Base-by-base conservation (phyloP, 2,329 filamentous ascomycete species). In the Aspergillus chevalieri region DNA sequence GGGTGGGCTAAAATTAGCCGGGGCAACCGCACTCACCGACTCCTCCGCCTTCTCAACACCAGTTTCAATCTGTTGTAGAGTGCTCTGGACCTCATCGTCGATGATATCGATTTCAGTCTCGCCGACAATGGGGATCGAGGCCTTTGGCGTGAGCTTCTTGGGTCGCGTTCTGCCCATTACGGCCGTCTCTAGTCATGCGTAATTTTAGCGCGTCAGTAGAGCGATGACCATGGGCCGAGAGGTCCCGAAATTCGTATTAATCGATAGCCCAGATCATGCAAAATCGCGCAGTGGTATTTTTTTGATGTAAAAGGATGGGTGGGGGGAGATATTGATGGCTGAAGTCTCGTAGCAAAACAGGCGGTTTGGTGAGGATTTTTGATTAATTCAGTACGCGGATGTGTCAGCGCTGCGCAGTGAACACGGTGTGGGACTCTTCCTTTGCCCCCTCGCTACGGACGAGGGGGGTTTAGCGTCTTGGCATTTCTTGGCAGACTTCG, bases 31-130 rank as follows among this genome's bases (percentile, higher is more conserved):
- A 88, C 90, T 83, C 74, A 96, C 93, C 76, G 92, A 92, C 82
- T 97, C 91, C 75, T 98, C 93, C 57, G 85, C 88, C 69, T 95
- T 91, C 74, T 98, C 93, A 63, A 98, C 93, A 73, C 93, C 93
- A 59, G 91, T 96, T 68, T 93, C 90, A 68, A 96, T 89, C 65
- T 85, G 89, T 74, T 79, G 83, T 77, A 82, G 88, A 68, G 86
- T 86, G 61, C 86, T 87, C 68, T 92, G 84, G 63, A 87, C 82
- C 58, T 85, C 82, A 74, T 95, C 89, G 71, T 96, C 95, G 72
- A 90, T 83, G 65, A 86, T 79, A 67, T 96, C 90, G 73, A 97
- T 86, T 68, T 97, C 88, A 71, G 89, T 81, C 75, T 97, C 92
- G 70, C 87, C 83, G 65, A 96, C 81, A 63, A 98, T 85, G 52